A percentile compares a stretch with the other conserved stretches of the same genome.
Evolutionary conservation across 2,329 filamentous ascomycete species (phyloP).

Genomic region (Cladophialophora psammophila): DNA sequence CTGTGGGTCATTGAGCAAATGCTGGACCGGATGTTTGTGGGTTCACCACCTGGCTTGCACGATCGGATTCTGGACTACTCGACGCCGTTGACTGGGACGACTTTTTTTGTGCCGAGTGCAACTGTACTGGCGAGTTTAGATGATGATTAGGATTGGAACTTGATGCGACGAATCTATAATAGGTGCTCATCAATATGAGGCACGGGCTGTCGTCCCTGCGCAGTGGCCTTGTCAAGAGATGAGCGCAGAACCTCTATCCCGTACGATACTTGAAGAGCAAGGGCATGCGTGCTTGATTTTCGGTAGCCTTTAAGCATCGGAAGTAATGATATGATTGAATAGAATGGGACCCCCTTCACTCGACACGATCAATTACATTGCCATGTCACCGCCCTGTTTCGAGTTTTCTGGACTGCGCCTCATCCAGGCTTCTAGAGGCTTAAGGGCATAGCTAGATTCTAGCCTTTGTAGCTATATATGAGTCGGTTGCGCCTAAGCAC

Average conservation of each 20-base stretch:
- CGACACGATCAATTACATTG: too few relatives aligned
- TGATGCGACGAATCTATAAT: neutral
- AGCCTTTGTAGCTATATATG: too few relatives aligned
- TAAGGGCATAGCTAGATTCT: too few relatives aligned
- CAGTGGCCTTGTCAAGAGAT: too few relatives aligned
- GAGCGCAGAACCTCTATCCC: too few relatives aligned
- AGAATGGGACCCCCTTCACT: neutral
- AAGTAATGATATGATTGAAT: neutral
- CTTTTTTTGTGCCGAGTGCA: constrained; percentile 62
- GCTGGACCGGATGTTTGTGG: constrained; percentile 65
- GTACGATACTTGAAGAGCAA: too few relatives aligned
- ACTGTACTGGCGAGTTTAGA: constrained; percentile 46
- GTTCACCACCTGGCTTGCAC: constrained; percentile 61
- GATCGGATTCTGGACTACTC: constrained; percentile 65
- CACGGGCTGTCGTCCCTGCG: too few relatives aligned
- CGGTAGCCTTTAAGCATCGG: neutral
- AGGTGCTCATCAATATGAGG: neutral
- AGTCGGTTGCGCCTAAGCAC: too few relatives aligned
- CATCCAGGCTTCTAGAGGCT: too few relatives aligned
- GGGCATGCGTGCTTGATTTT: neutral
- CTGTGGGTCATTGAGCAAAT: constrained; percentile 67
- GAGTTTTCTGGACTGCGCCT: neutral
- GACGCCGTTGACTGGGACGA: constrained; percentile 59
- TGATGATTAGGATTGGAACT: constrained; percentile 7
- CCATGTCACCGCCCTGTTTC: neutral